Evolutionary conservation across 2,329 filamentous ascomycete species (phyloP), one percentile per base, ranked within the genome.

Genomic region (Coccinonectria pachysandricola): DNA sequence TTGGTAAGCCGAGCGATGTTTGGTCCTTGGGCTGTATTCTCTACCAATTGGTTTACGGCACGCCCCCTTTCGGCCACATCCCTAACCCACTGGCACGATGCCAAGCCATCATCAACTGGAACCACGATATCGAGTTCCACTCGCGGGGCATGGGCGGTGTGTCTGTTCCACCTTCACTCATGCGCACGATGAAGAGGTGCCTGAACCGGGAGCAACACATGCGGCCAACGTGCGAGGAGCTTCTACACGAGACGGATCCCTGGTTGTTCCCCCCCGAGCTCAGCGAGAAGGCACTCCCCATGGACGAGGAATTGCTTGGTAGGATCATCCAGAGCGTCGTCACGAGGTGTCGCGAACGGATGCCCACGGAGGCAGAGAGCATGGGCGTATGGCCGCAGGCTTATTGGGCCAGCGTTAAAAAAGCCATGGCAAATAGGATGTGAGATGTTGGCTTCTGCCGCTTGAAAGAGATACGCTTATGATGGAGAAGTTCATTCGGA

Each of bases 1-100:
- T 98, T 6, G 92, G 91, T 33, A 96, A 96, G 49, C 84, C 91
- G 6, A 91, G 81, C 42, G 91, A 98, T 53, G 78, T 98, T 11
- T 98, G 91, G 91, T 88, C 81, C 51, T 59, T 98, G 9, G 91
- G 91, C 11, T 98, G 91, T 50, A 96, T 98, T 35, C 64, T 98
- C 9, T 98, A 93, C 59, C 88, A 96, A 52, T 92, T 98, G 82
- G 83, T 88, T 1, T 98, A 98, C 50, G 91, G 91, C n/a, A 70
- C 79, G n/a, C 81, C 85, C 4, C 91, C 91, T 0, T 98, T 98
- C 48, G 86, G 79, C 9, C 87, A 96, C 50, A 92, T 98, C 42
- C 64, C 74, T 32, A 91, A 88, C 55, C 83, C 79, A 47, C 83
- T 93, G 61, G 75, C 82, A 19, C 77, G 85, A 12, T 91, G 92